phyloP scores from a whole-genome alignment of 148 eudicot genomes.

The Vaccinium corymbosum region DNA sequence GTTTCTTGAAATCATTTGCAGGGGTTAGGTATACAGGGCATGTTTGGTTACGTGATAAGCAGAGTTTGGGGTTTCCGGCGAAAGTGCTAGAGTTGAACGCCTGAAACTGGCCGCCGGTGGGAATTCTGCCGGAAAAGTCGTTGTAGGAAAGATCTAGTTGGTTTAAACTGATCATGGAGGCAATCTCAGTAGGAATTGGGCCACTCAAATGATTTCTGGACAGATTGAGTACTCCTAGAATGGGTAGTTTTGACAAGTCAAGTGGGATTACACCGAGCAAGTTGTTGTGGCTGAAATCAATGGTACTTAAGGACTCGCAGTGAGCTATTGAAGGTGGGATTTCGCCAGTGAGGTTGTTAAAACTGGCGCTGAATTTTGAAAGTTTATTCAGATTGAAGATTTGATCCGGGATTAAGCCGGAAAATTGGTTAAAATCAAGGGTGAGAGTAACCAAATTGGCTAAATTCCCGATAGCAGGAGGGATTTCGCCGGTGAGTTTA shows the following conservation, averaged over 20 bases:
- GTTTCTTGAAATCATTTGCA: not conserved
- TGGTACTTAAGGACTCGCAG: slow-evolving; percentile 26
- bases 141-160: slow-evolving; percentile 48
- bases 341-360: slow-evolving; percentile 39
- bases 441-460: slow-evolving; percentile 21
- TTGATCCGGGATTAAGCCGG: slow-evolving; percentile 44
- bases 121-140: slow-evolving; percentile 42
- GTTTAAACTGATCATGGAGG: slow-evolving; percentile 27
- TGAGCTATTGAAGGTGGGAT: slow-evolving; percentile 34
- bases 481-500: slow-evolving; percentile 38
- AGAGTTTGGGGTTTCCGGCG: slow-evolving; percentile 51
- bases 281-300: slow-evolving; percentile 49
- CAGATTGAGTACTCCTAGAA: slow-evolving; percentile 31
- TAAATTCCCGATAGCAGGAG: slow-evolving; percentile 28
- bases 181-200: slow-evolving; percentile 37
- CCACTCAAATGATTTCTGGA: slow-evolving; percentile 44
- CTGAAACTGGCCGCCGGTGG: slow-evolving; percentile 36
- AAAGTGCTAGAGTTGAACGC: slow-evolving; percentile 39
- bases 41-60: slow-evolving; percentile 21
- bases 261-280: slow-evolving; percentile 43
- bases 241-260: slow-evolving; percentile 20
- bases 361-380: slow-evolving; percentile 24
- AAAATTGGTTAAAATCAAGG: slow-evolving; percentile 33
- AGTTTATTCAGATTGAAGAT: slow-evolving; percentile 29
- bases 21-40: slow-evolving; percentile 36